Percentiles rank a stretch among this genome's conserved stretches.
These are phyloP conservation scores for Aspergillus thermomutatus DNA, from an alignment of 2,329 filamentous ascomycete species.

Conservation along the genomic window DNA sequence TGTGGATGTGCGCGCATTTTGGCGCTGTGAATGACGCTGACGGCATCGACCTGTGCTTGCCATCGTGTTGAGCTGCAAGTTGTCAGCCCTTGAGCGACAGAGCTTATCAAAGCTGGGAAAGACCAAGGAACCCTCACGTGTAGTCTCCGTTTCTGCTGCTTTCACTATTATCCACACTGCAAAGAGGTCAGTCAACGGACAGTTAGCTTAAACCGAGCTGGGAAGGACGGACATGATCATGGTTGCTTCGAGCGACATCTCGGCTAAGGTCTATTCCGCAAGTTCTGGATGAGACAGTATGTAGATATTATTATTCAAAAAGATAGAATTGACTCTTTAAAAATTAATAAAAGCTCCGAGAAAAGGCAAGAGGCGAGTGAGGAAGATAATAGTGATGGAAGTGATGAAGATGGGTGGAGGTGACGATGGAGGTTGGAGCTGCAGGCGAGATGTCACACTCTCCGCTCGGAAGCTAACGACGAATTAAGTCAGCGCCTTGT, in stretches of 20 bases:
- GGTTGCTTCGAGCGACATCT: constrained; percentile 97
- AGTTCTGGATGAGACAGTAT: constrained; percentile 1
- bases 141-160: constrained; percentile 95
- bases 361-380: constrained; percentile 8
- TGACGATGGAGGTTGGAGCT: constrained; percentile 25
- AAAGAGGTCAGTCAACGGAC: constrained; percentile 18
- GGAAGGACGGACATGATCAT: constrained; percentile 71
- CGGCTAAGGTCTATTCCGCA: constrained; percentile 45
- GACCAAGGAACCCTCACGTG: constrained; percentile 48
- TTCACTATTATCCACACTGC: constrained; percentile 94
- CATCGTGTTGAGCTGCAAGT: constrained; percentile 79
- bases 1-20: constrained; percentile 95
- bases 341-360: background rate
- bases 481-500: constrained; percentile 38
- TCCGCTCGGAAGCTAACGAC: constrained; percentile 14
- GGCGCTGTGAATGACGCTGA: constrained; percentile 90
- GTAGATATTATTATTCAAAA: background rate
- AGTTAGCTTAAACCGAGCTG: constrained; percentile 9
- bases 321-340: background rate
- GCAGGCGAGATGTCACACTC: constrained; percentile 17
- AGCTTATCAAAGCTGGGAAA: constrained; percentile 1
- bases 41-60: constrained; percentile 92
- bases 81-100: constrained; percentile 14
- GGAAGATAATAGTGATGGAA: constrained; percentile 7
- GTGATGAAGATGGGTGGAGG: constrained; percentile 21